Conservation (phyloP, 306 rosid species). For the Calophaca sinica region DNA sequence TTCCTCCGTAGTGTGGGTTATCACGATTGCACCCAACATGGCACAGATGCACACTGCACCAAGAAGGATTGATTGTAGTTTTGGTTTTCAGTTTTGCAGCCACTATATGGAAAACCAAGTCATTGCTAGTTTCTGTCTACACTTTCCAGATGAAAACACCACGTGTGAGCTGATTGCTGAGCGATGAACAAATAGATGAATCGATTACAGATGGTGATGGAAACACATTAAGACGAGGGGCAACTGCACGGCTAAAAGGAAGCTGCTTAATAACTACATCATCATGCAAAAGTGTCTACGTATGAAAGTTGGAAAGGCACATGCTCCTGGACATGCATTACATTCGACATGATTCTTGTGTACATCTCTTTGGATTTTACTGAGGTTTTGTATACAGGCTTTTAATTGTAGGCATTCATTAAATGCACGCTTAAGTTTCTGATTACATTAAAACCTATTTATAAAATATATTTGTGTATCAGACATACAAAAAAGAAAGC, state of each 20-base stretch:
- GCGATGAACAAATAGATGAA: slow-evolving; percentile 7
- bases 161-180: slow-evolving; percentile 9
- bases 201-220: slow-evolving; percentile 31
- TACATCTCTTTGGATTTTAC: slow-evolving; percentile 15
- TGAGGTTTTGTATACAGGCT: slow-evolving; percentile 38
- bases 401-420: slow-evolving; percentile 37
- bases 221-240: neutral
- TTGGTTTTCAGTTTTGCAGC: slow-evolving; percentile 33
- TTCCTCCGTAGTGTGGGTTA: slow-evolving; percentile 84
- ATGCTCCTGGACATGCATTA: neutral
- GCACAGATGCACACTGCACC: slow-evolving; percentile 95
- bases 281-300: neutral
- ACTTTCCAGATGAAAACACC: neutral
- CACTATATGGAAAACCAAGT: slow-evolving; percentile 34
- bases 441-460: neutral
- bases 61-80: slow-evolving; percentile 61
- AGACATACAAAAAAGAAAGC: neutral
- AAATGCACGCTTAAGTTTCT: slow-evolving; percentile 8
- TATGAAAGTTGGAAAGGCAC: slow-evolving; percentile 3
- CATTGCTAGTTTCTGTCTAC: slow-evolving; percentile 34
- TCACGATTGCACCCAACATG: slow-evolving; percentile 77
- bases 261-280: slow-evolving; percentile 5
- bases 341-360: slow-evolving; percentile 31
- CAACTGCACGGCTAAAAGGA: slow-evolving; percentile 13
- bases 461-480: slow-evolving; percentile 10